Evolutionary conservation across 73 alveolate genomes (phyloP).

Genomic region (Tetrahymena borealis): DNA sequence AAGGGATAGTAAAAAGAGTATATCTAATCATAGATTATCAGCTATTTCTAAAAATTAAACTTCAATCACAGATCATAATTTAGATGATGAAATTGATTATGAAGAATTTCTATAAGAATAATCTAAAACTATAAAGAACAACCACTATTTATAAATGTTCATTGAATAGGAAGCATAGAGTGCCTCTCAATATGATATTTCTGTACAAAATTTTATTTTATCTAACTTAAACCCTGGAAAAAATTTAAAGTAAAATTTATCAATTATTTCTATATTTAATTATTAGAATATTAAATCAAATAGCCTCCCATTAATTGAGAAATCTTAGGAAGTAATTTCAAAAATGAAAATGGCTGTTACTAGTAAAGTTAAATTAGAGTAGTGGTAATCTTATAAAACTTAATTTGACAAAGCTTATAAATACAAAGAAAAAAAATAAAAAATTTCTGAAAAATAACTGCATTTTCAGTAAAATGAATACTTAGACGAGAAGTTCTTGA

Average conservation of each 20-base stretch:
- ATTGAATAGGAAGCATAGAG: neutral
- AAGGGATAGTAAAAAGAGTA: neutral
- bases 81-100: too few relatives aligned
- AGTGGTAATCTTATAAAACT: neutral
- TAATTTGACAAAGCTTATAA: neutral
- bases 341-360: neutral
- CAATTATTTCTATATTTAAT: neutral
- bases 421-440: neutral
- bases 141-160: neutral
- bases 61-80: too few relatives aligned
- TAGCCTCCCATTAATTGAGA: neutral
- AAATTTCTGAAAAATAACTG: neutral
- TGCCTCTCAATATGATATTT: neutral
- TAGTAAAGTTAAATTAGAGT: neutral
- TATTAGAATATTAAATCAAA: neutral
- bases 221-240: neutral
- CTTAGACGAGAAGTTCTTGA: neutral
- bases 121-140: neutral
- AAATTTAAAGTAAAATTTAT: neutral
- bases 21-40: neutral
- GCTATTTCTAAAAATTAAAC: too few relatives aligned
- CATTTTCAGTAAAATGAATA: neutral
- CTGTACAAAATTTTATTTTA: neutral
- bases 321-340: neutral
- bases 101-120: neutral